Conservation (phyloP, 176 grass and related monocot species). For the Rhynchospora tenuis region DNA sequence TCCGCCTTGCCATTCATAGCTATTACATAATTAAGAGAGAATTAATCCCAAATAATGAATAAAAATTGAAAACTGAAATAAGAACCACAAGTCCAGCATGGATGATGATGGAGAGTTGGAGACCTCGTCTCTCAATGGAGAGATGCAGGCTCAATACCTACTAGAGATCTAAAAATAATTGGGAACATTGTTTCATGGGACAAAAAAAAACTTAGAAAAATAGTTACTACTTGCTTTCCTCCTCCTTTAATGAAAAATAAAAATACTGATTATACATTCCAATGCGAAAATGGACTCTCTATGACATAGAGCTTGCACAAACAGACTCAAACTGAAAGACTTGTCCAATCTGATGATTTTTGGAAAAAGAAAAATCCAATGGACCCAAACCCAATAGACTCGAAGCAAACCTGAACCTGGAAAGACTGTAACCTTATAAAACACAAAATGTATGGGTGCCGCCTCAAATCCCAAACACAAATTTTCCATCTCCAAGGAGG, state of each 20-base stretch:
- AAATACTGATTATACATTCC: background rate
- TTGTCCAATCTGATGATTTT: background rate
- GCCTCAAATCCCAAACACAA: background rate
- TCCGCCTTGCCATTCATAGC: conserved; percentile 42
- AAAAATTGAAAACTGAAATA: conserved; percentile 5
- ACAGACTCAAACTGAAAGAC: background rate
- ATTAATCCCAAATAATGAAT: conserved; percentile 12
- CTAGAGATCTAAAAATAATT: background rate
- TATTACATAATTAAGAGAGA: conserved; percentile 32
- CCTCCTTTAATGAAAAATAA: background rate
- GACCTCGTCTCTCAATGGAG: background rate
- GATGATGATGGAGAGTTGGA: background rate
- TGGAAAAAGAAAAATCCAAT: background rate
- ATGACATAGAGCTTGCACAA: background rate
- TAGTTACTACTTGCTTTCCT: background rate
- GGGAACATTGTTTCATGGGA: background rate
- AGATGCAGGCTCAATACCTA: background rate
- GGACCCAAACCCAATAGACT: background rate
- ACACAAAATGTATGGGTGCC: background rate
- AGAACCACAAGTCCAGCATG: background rate
- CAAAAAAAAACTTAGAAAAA: background rate
- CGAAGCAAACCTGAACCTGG: background rate
- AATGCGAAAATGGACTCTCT: background rate
- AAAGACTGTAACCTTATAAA: background rate
- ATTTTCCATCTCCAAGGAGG: background rate